These are phyloP conservation scores for Vitis labrusca DNA, from an alignment of 164 flowering plant species.

Conservation along the genomic window DNA sequence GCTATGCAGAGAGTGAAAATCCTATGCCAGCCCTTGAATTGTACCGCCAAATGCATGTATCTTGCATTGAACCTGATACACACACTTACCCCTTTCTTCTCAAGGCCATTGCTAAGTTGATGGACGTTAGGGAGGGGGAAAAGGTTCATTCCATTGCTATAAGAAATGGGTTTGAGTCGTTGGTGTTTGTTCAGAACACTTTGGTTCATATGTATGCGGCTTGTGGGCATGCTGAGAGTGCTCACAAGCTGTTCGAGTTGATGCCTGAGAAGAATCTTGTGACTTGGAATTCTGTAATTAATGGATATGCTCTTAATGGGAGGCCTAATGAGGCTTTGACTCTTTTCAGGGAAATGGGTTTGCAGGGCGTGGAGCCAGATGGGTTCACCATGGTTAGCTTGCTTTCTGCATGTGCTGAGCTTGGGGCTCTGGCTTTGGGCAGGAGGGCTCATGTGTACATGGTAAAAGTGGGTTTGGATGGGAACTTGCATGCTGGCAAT, in stretches of 20 bases:
- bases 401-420: constrained; percentile 40
- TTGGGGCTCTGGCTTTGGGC: constrained; percentile 38
- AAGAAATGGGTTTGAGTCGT: constrained; percentile 34
- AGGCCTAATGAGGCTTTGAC: constrained; percentile 34
- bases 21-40: constrained; percentile 30
- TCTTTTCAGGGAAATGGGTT: constrained; percentile 29
- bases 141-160: constrained; percentile 25
- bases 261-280: constrained; percentile 35
- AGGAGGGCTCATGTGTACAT: constrained; percentile 30
- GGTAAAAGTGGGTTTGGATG: constrained; percentile 27
- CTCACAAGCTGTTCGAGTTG: constrained; percentile 32
- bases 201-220: constrained; percentile 38
- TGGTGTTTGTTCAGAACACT: constrained; percentile 38
- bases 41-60: constrained; percentile 22
- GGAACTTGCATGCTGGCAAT: constrained; percentile 29
- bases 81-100: constrained; percentile 48
- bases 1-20: constrained; percentile 38
- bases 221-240: constrained; percentile 35
- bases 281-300: constrained; percentile 45
- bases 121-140: constrained; percentile 29
- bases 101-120: constrained; percentile 35
- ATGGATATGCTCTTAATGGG: constrained; percentile 42
- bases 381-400: constrained; percentile 44
- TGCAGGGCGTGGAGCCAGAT: constrained; percentile 30
- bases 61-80: constrained; percentile 28